Percentiles rank a stretch among this genome's conserved stretches.
These are phyloP conservation scores for Pilobolus umbonatus DNA, from an alignment of 192 early-diverging fungal genomes.

Conservation along the genomic window DNA sequence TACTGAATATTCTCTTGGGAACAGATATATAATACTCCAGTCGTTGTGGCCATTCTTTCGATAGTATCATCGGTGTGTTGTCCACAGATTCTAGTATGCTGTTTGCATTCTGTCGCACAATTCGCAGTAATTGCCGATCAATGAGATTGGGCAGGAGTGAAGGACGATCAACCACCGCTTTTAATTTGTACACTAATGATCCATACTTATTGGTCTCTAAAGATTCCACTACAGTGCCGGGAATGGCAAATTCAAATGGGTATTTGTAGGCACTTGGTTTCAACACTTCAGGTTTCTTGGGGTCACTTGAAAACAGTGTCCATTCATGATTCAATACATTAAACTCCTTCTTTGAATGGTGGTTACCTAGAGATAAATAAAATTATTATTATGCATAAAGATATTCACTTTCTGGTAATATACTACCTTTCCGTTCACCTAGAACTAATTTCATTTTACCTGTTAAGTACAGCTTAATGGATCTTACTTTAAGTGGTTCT, in stretches of 20 bases:
- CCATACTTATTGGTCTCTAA: conserved; percentile 37
- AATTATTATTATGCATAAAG: too few species aligned
- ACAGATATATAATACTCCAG: conserved; percentile 51
- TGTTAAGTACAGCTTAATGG: conserved; percentile 41
- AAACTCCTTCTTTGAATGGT: conserved; percentile 28
- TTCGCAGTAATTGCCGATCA: conserved; percentile 23
- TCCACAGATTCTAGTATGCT: conserved; percentile 32
- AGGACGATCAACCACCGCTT: conserved; percentile 46
- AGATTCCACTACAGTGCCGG: conserved; percentile 58
- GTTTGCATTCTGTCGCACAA: conserved; percentile 43
- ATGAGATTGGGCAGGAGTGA: conserved; percentile 46
- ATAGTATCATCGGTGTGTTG: conserved; percentile 40
- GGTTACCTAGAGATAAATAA: neutral
- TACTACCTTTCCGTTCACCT: conserved; percentile 28
- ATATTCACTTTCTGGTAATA: neutral
- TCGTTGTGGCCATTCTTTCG: conserved; percentile 49
- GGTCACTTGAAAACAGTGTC: conserved; percentile 45
- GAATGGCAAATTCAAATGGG: conserved; percentile 50
- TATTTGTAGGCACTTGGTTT: conserved; percentile 38
- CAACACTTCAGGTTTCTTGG: conserved; percentile 32
- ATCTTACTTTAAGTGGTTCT: conserved; percentile 47
- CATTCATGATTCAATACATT: conserved; percentile 50
- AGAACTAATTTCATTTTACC: conserved; percentile 51
- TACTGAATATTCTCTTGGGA: conserved; percentile 39
- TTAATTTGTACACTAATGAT: conserved; percentile 47